Evolutionary conservation across 2,329 filamentous ascomycete species (phyloP).

Genomic region (Fusarium concolor): DNA sequence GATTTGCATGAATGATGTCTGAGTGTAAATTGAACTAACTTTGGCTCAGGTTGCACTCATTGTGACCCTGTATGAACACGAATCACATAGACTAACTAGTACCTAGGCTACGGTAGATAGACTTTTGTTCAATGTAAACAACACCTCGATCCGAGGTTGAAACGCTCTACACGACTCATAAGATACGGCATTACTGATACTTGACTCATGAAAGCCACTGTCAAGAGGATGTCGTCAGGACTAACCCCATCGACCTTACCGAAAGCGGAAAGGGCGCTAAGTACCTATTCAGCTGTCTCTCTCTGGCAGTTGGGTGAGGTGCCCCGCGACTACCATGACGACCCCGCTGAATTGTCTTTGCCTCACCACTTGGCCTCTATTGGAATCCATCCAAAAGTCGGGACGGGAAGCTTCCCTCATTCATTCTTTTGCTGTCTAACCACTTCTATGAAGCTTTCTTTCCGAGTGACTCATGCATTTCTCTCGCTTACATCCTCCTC

Average conservation of each 20-base stretch:
- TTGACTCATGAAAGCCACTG: conserved; percentile 29
- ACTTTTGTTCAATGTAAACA: no score
- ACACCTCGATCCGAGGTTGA: not conserved
- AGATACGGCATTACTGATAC: conserved; percentile 8
- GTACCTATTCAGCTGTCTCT: not conserved
- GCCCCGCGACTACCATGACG: conserved; percentile 34
- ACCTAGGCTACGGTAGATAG: no score
- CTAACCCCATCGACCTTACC: conserved; percentile 12
- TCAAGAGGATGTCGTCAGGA: conserved; percentile 4
- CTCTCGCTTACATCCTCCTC: conserved; percentile 7
- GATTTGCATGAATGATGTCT: not conserved
- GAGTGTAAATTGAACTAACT: not conserved
- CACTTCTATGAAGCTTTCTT: conserved; percentile 15
- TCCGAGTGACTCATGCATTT: conserved; percentile 7
- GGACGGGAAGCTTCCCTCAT: conserved; percentile 32
- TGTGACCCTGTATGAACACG: not conserved
- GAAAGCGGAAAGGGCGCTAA: conserved; percentile 32
- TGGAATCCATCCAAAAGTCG: conserved; percentile 36
- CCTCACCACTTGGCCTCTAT: conserved; percentile 29
- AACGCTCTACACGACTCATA: conserved; percentile 30
- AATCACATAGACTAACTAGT: no score
- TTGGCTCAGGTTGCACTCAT: not conserved
- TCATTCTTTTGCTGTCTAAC: conserved; percentile 18
- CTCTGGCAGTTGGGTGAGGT: not conserved
- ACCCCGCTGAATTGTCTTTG: conserved; percentile 27